Conservation (phyloP, 352 stramenopile genomes). For the Phytophthora pistaciae region DNA sequence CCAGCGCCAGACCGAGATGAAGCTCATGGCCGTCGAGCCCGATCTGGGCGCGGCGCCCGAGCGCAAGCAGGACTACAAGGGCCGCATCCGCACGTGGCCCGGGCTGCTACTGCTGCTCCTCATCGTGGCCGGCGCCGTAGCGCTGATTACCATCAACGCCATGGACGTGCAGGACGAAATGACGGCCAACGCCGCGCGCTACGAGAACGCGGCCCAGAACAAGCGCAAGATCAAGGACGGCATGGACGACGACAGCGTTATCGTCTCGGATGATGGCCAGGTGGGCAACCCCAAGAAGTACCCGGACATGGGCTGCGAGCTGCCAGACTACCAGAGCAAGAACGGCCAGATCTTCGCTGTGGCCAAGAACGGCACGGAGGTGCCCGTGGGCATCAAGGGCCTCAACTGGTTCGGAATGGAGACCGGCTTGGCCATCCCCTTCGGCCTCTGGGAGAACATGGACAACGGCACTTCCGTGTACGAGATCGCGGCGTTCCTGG, state of each 20-base stretch:
- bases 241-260: slow-evolving; percentile 30
- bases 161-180: slow-evolving; percentile 44
- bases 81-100: slow-evolving; percentile 71
- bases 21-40: slow-evolving; percentile 59
- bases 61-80: slow-evolving; percentile 73
- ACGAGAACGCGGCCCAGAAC: slow-evolving; percentile 37
- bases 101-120: slow-evolving; percentile 60
- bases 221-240: slow-evolving; percentile 57
- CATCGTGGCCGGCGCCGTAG: slow-evolving; percentile 46
- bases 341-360: slow-evolving; percentile 57
- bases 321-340: slow-evolving; percentile 76
- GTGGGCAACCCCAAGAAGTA: slow-evolving; percentile 70
- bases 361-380: slow-evolving; percentile 62
- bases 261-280: slow-evolving; percentile 62
- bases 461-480: slow-evolving; percentile 75
- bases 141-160: slow-evolving; percentile 62
- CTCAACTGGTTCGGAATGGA: slow-evolving; percentile 87
- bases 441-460: slow-evolving; percentile 79
- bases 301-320: slow-evolving; percentile 57
- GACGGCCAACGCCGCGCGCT: slow-evolving; percentile 27
- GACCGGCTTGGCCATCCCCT: slow-evolving; percentile 63
- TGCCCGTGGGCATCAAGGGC: slow-evolving; percentile 64
- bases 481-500: slow-evolving; percentile 67
- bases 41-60: slow-evolving; percentile 48
- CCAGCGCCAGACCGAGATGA: slow-evolving; percentile 69